Evolutionary conservation across 1,139 yeast species (phyloP), one percentile per base, ranked within the genome.

Genomic region (Blastobotrys indianensis): DNA sequence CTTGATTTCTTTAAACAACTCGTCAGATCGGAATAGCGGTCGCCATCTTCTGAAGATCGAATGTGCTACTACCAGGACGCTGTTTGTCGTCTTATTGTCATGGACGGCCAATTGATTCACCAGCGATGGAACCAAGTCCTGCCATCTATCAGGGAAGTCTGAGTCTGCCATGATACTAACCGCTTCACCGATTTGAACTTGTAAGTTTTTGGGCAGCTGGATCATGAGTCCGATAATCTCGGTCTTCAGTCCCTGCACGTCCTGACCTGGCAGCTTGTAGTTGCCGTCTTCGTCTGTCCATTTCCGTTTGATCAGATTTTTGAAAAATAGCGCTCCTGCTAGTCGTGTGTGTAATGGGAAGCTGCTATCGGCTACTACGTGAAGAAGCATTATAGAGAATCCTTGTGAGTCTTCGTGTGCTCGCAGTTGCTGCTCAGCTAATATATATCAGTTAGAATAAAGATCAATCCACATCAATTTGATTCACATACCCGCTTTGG

Each of bases 1-100:
- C 60, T 85, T 80, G 60, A 94, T 94, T 63, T 94, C 99, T 49
- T 77, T 66, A 62, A 87, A 90, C 49, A 94, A 75, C 45, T 82
- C 97, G 64, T 94, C 96, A 1, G 95, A 84, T 58, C 97, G 76
- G 62, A 87, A 87, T 47, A 92, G 72, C 1, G 97, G 95, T 61
- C 98, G 76, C 99, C 99, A 94, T 67, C 95, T 80, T 63, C 85
- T 87, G 69, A 92, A 94, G 52, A 94, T 90, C 0, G 97, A 85
- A 64, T 94, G 98, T 7, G 97, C 94, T 15, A 94, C 97, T 13
- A 82, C 76, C 51, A 94, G 70, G 6, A 94, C 92, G 44, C 97
- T 95, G 57, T 82, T 85, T 63, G 88, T 88, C 47, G 80, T 76
- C 13, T 75, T 73, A 71, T 86, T 80, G 61, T 88, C 90, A 13